Evolutionary conservation across 805 yeast genomes (phyloP), one percentile per base, ranked within the genome.

Genomic region (Monosporozyma siamensis): DNA sequence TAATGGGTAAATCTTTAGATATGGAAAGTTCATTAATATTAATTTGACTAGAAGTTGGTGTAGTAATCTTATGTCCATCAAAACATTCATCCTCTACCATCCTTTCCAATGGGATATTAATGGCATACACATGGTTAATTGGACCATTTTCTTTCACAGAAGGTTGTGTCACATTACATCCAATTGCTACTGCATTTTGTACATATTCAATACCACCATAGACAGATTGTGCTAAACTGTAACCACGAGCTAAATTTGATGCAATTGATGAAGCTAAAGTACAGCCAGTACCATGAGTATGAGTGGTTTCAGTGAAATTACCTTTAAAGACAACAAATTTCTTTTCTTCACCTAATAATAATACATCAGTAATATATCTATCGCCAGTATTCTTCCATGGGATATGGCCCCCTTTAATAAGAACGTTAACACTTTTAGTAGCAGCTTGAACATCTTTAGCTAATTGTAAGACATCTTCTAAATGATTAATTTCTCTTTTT

Each of bases 221-320:
- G 6, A 83, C 72, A 0, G 95, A 67, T 2, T 67, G 68, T 3
- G 51, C 48, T 7, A 84, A 53, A 0, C 65, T 26, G 27, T 55
- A 49, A 0, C 80, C 80, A 27, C 68, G 68, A 3, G 95, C 89
- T 21, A 86, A 51, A 50, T 82, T 77, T 2, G 92, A 78, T 0
- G 92, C 80, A 48, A 88, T 80, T 0, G 95, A 72, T 0, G 95
- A 79, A 0, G 94, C 78, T 40, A 88, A 67, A 0, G 95, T 83
- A 61, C 96, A 88, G 1, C 96, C 96, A 3, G 95, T 85, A 10
- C 96, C 96, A 59, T 88, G 96, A 1, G 85, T 77, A 53, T 80
- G 75, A 2, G 62, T 59, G 0, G 87, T 67, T 6, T 64, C 53
- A 3, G 71, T 55, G 42, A 55, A 70, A 1, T 58, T 61, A 15